These are phyloP conservation scores for Zymoseptoria pseudotritici DNA, from an alignment of 2,329 filamentous ascomycete species.

Conservation along the genomic window DNA sequence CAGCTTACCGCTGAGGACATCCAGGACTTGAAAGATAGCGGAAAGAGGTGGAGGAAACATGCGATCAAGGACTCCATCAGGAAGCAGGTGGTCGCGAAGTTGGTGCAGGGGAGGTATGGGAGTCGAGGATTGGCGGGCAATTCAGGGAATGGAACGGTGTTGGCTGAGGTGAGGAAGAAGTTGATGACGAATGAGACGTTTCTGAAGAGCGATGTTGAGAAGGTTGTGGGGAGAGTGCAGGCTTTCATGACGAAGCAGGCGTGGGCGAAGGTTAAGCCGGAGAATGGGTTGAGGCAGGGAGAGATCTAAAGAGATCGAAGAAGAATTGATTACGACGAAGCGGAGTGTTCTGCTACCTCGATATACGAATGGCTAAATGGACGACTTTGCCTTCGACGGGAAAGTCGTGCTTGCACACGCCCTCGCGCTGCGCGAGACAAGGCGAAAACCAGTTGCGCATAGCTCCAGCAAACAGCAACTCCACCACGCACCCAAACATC, in stretches of 20 bases:
- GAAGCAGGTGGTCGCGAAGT: neutral
- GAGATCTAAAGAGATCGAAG: neutral
- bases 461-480: neutral
- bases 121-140: neutral
- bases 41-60: neutral
- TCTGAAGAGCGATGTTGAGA: slow-evolving; percentile 19
- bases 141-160: neutral
- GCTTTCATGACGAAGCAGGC: neutral
- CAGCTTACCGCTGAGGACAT: neutral
- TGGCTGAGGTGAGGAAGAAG: slow-evolving; percentile 11
- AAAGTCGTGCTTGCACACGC: neutral
- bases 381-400: no score
- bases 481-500: neutral
- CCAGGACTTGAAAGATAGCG: neutral
- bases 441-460: no score
- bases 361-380: no score
- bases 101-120: neutral
- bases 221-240: neutral
- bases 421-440: no score
- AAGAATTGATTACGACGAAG: neutral
- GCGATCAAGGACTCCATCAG: neutral
- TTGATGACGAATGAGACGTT: slow-evolving; percentile 22
- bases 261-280: neutral
- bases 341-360: no score
- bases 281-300: neutral